Evolutionary conservation across 1,284 basidiomycete genomes (phyloP).

Genomic region (Lignosus rhinocerotis): DNA sequence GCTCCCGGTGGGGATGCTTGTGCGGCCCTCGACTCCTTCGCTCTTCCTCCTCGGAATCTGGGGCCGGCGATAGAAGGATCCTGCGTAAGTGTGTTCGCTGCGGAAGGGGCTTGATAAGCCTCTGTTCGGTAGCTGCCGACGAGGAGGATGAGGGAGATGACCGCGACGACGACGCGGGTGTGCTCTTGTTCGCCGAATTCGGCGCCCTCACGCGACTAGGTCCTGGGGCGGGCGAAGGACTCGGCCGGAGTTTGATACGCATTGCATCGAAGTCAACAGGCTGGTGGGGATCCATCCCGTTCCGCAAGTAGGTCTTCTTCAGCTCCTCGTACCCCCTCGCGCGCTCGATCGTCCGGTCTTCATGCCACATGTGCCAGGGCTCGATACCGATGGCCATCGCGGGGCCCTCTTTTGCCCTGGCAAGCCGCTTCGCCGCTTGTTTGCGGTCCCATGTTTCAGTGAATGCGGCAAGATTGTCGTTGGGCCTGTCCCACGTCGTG

Average conservation of each 20-base stretch:
- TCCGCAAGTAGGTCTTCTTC: background rate
- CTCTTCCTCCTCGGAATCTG: conserved; percentile 3
- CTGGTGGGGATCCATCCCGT: background rate
- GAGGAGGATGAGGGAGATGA: background rate
- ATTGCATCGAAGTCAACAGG: conserved; percentile 10
- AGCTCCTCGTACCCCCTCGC: conserved; percentile 39
- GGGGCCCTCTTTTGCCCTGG: conserved; percentile 24
- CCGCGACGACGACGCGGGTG: background rate
- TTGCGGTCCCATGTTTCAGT: conserved; percentile 33
- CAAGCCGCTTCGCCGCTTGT: conserved; percentile 11
- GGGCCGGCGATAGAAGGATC: background rate
- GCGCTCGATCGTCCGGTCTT: conserved; percentile 27
- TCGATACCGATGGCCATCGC: conserved; percentile 28
- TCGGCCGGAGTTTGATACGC: background rate
- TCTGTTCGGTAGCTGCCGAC: background rate
- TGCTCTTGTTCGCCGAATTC: background rate
- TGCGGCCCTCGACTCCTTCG: background rate
- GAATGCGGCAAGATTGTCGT: conserved; percentile 17
- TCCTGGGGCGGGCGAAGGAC: background rate
- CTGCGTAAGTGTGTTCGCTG: conserved; percentile 1
- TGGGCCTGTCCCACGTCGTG: conserved; percentile 40
- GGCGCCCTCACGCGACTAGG: background rate
- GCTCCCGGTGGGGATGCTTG: background rate
- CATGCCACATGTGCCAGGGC: conserved; percentile 19
- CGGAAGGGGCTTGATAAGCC: conserved; percentile 8